Evolutionary conservation across 306 rosid genomes (phyloP), one percentile per base, ranked within the genome.

Genomic region (Citrullus colocynthis): DNA sequence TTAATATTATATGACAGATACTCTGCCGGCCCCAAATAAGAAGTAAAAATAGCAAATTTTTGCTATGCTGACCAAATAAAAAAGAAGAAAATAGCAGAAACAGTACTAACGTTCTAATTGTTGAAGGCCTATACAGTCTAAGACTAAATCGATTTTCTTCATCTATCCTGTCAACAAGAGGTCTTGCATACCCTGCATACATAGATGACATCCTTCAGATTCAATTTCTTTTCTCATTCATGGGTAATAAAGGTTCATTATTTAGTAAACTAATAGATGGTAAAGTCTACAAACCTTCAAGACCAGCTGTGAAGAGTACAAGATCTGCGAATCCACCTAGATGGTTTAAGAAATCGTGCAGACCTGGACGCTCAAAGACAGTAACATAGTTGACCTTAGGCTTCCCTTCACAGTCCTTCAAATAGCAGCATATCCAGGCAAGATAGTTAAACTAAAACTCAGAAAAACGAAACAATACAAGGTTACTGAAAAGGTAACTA

Each of bases 271-370:
- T 24, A 28, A 71, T 71, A 41, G 57, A 54, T 5, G 6, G 24
- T 73, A 9, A 9, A 51, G 44, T 18, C 16, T 49, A 24, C 77
- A 51, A 51, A 73, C 99, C 99, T 92, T 95, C 97, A 81, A 95
- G 97, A 79, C 99, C 99, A 78, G 99, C 99, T 51, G 99, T 95
- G 79, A 95, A 95, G 75, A 95, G 91, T 71, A 95, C 93, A 85
- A 95, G 82, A 79, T 95, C 90, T 10, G 97, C 97, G 80, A 95
- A 95, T 78, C 85, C 86, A 79, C 95, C 79, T 62, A 92, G 90
- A 81, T 85, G 88, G 54, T 74, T 86, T 61, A 95, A 85, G 90
- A 95, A 95, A 77, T 92, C 96, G 36, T 83, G 89, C 92, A 95
- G 75, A 56, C 99, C 99, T 1, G 99, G 99, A 63, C 99, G 97